Evolutionary conservation across 2,329 filamentous ascomycete genomes (phyloP), one percentile per base, ranked within the genome.

Genomic region (Talaromyces sp.): DNA sequence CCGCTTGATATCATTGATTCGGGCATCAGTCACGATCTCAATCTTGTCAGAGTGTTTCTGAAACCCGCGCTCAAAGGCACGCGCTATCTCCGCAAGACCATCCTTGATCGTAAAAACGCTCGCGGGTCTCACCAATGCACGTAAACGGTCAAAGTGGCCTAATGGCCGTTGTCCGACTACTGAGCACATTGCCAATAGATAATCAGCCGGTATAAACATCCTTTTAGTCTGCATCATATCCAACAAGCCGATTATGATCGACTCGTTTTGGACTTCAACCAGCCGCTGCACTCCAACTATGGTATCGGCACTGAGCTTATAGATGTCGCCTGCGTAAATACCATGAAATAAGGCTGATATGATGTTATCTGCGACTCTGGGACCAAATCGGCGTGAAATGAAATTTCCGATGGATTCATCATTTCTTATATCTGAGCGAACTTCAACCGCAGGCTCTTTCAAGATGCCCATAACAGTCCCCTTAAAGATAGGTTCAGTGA

Each of bases 321-420:
- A 86, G 55, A 96, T 86, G 75, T 97, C 90, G 5, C 95, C 95
- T 23, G 93, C 95, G 75, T 96, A 96, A 63, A 98, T 92, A 46
- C 95, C 95, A 75, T 98, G 95, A 60, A 92, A 76, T 1, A 86
- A 72, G 1, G 88, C 92, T 5, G 92, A 96, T 6, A 86, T 76
- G 18, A 96, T 60, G 69, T 96, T 93, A 68, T 95, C 82, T 14
- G 86, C 86, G 6, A 90, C 66, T 37, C 80, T 74, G 23, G 81
- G 78, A 48, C 82, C 81, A 16, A 88, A 73, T 7, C 85, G 76
- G 33, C 86, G 79, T 1, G 77, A 75, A 7, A 92, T 72, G 71
- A 89, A 93, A 0, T 83, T 81, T 33, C 84, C 87, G n/a, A 95
- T 78, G 1, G 89, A 91, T 73, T 92, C 86, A 70, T 95, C 91